Conservation (phyloP, 345 rosid species). For the Moricandia arvensis region DNA sequence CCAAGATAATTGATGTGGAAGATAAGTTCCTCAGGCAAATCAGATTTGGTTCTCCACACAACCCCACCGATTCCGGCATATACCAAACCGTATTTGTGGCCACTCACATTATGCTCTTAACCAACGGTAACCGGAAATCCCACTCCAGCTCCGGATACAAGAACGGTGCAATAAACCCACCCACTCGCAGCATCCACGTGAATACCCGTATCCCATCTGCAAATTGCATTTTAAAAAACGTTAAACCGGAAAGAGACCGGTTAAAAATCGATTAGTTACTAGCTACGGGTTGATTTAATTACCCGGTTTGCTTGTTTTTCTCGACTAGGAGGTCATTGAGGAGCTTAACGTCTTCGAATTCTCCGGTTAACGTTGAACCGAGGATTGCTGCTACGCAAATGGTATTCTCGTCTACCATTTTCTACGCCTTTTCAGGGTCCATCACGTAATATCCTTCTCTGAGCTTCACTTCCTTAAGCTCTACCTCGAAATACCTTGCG, state of each 20-base stretch:
- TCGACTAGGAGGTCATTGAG: conserved; percentile 48
- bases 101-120: conserved; percentile 62
- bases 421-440: conserved; percentile 56
- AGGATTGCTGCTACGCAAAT: conserved; percentile 61
- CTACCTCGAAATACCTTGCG: conserved; percentile 68
- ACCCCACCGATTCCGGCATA: conserved; percentile 67
- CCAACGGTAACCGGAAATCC: conserved; percentile 60
- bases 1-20: conserved; percentile 65
- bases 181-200: conserved; percentile 71
- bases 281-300: neutral
- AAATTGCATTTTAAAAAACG: neutral
- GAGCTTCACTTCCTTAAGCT: conserved; percentile 59
- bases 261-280: neutral
- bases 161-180: conserved; percentile 62
- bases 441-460: conserved; percentile 58
- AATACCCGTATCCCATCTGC: conserved; percentile 58
- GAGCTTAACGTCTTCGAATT: conserved; percentile 64
- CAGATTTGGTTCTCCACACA: conserved; percentile 58
- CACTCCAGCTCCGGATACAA: conserved; percentile 61
- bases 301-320: conserved; percentile 51
- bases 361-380: conserved; percentile 61
- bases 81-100: conserved; percentile 62
- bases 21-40: conserved; percentile 63
- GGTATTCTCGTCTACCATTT: conserved; percentile 64
- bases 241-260: neutral